Percentiles rank a stretch among this genome's conserved stretches.
phyloP scores from a whole-genome alignment of 1,284 basidiomycete genomes.

The Boletus smithii region DNA sequence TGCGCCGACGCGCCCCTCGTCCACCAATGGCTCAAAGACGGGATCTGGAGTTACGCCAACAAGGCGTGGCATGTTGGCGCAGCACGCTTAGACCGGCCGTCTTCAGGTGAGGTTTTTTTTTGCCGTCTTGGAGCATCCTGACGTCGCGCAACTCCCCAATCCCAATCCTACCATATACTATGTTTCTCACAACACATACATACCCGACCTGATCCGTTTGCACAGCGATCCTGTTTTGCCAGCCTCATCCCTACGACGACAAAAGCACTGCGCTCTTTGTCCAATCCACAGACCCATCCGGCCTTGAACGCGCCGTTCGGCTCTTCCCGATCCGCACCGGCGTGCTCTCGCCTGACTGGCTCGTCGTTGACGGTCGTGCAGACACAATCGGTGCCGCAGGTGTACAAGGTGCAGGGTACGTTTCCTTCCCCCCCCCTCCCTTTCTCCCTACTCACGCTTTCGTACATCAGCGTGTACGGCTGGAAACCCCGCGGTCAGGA shows the following conservation, averaged over 20 bases:
- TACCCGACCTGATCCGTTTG: too few species aligned
- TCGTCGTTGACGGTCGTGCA: constrained; percentile 51
- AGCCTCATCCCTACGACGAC: constrained; percentile 55
- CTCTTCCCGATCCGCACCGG: constrained; percentile 83
- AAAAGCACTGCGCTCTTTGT: constrained; percentile 53
- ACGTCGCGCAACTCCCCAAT: too few species aligned
- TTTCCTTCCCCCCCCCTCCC: not conserved
- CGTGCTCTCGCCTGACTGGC: constrained; percentile 71
- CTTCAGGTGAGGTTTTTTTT: constrained; percentile 22
- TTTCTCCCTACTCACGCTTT: too few species aligned
- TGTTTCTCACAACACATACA: too few species aligned
- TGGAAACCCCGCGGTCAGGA: constrained; percentile 11
- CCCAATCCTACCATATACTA: too few species aligned
- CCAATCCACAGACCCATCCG: constrained; percentile 50
- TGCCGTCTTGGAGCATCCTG: not conserved
- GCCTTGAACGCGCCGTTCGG: constrained; percentile 61
- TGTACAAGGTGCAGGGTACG: constrained; percentile 70
- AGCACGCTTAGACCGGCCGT: constrained; percentile 23
- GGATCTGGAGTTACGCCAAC: constrained; percentile 1
- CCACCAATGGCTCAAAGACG: constrained; percentile 26
- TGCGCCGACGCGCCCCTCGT: constrained; percentile 35
- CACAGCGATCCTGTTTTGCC: constrained; percentile 62
- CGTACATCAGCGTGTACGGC: constrained; percentile 44
- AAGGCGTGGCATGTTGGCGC: constrained; percentile 19
- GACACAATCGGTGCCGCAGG: constrained; percentile 65